phyloP scores from a whole-genome alignment of 805 yeast genomes.

The Scheffersomyces ergatensis region DNA sequence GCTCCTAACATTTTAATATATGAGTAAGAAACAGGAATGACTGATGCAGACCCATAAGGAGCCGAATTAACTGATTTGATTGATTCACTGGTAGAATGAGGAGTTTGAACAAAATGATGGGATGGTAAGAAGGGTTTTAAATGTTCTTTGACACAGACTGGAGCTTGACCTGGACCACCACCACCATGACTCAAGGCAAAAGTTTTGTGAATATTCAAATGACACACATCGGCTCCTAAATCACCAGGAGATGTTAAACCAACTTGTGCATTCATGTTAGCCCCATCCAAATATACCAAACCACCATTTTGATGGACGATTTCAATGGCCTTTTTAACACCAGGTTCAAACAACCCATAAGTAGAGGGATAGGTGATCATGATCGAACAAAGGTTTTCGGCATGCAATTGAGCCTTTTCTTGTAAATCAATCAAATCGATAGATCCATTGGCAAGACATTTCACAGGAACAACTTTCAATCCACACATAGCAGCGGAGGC shows the following conservation, averaged over 20 bases:
- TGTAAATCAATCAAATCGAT: slow-evolving; percentile 76
- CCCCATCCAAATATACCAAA: slow-evolving; percentile 96
- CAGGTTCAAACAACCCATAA: slow-evolving; percentile 93
- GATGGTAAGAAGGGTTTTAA: slow-evolving; percentile 78
- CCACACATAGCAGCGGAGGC: slow-evolving; percentile 99
- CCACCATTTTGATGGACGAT: slow-evolving; percentile 85
- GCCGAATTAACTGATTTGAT: slow-evolving; percentile 87
- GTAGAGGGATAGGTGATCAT: slow-evolving; percentile 99
- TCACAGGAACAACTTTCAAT: slow-evolving; percentile 86
- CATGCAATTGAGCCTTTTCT: slow-evolving; percentile 67
- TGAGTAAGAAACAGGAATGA: slow-evolving; percentile 89
- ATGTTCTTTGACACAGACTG: slow-evolving; percentile 87
- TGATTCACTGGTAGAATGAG: slow-evolving; percentile 44
- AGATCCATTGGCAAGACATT: slow-evolving; percentile 83
- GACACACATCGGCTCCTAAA: slow-evolving; percentile 97
- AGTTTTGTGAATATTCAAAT: slow-evolving; percentile 93
- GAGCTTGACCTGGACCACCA: slow-evolving; percentile 99
- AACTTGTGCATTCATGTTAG: slow-evolving; percentile 99
- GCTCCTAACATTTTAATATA: slow-evolving; percentile 95
- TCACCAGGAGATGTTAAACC: slow-evolving; percentile 98
- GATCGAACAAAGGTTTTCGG: slow-evolving; percentile 74
- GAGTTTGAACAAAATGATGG: slow-evolving; percentile 61
- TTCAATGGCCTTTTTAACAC: slow-evolving; percentile 81
- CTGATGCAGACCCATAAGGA: slow-evolving; percentile 93
- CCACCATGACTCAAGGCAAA: slow-evolving; percentile 99